These are phyloP conservation scores for Pyrenophora seminiperda DNA, from an alignment of 2,329 filamentous ascomycete genomes.

Conservation along the genomic window DNA sequence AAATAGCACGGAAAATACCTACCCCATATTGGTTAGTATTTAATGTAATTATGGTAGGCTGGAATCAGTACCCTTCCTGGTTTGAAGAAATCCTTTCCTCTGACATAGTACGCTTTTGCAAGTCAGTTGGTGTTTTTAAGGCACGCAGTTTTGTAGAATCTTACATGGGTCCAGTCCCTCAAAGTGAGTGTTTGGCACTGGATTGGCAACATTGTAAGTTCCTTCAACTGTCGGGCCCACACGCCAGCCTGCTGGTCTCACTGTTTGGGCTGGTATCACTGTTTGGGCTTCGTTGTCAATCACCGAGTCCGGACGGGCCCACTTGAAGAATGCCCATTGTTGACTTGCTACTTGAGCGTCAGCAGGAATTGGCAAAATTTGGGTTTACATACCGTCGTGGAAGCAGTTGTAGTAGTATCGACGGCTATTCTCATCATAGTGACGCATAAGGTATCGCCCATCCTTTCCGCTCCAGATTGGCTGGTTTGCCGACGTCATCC, in stretches of 20 bases:
- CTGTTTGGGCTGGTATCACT: too few species aligned
- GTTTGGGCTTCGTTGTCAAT: background rate
- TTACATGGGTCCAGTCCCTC: background rate
- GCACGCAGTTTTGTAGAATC: background rate
- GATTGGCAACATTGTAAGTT: background rate
- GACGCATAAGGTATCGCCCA: too few species aligned
- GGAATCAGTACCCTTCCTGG: background rate
- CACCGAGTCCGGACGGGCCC: background rate
- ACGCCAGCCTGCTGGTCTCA: background rate
- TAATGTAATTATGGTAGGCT: background rate
- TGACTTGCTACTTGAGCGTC: background rate
- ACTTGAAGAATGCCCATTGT: background rate
- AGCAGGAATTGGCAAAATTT: background rate
- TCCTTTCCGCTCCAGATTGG: too few species aligned
- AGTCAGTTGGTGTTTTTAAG: background rate
- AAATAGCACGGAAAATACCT: slow-evolving; percentile 4
- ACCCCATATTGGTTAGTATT: background rate
- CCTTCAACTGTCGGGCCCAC: background rate
- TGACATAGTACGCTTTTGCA: background rate
- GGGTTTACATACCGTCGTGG: background rate
- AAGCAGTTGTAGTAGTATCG: background rate
- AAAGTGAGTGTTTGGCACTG: background rate
- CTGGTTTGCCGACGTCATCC: too few species aligned
- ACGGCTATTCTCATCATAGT: too few species aligned
- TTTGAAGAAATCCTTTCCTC: background rate